A percentile compares a stretch with the other conserved stretches of the same genome.
Evolutionary conservation across 208 protist species (phyloP).

Genomic region (Tritrichomonas musculus): DNA sequence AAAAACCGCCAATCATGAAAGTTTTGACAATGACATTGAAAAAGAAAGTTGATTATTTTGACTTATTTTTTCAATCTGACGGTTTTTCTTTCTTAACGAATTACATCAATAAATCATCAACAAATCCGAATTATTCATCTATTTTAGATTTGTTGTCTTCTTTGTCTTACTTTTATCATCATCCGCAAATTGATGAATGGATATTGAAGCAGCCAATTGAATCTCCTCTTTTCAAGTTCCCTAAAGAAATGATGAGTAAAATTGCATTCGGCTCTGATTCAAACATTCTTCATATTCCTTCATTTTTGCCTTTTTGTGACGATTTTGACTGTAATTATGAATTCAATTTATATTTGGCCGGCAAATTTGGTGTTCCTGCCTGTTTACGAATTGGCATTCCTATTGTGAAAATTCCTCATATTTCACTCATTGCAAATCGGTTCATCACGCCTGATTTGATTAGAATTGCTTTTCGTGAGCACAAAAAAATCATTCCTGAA

Average conservation of each 20-base stretch:
- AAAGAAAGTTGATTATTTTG: background rate
- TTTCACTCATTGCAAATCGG: background rate
- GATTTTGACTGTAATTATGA: background rate
- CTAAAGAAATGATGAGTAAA: background rate
- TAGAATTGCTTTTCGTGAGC: background rate
- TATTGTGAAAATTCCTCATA: background rate
- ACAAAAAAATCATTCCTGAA: background rate
- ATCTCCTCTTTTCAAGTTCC: background rate
- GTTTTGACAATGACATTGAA: background rate
- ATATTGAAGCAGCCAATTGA: background rate
- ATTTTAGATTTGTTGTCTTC: background rate
- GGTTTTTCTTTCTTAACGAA: background rate
- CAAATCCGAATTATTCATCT: background rate
- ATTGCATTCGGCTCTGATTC: background rate
- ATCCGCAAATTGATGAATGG: background rate
- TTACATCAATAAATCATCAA: background rate
- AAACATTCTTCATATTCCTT: background rate
- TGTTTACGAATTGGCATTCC: background rate
- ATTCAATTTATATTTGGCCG: conserved; percentile 20
- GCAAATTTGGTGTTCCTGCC: background rate
- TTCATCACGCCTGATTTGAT: background rate
- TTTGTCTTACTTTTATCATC: background rate
- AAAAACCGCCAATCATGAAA: background rate
- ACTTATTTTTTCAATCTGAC: background rate
- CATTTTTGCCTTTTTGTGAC: background rate